A percentile compares a stretch with the other conserved stretches of the same genome.
Conservation (phyloP, 306 rosid species). For the Urtica urens region DNA sequence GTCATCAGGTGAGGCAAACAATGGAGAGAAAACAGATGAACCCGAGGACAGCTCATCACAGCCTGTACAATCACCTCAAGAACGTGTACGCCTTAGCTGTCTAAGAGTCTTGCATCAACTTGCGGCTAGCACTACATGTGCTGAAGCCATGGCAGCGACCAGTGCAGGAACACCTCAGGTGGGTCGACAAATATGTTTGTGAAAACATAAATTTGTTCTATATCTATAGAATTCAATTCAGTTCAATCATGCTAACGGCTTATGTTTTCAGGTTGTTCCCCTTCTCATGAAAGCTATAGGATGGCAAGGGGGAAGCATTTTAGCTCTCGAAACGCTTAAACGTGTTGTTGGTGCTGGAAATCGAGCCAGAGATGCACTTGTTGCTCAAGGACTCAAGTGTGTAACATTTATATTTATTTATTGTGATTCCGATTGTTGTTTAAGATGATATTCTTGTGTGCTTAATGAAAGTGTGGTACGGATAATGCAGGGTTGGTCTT, state of each 20-base stretch:
- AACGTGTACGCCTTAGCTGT: slow-evolving; percentile 95
- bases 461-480: slow-evolving; percentile 9
- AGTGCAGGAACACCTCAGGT: slow-evolving; percentile 99
- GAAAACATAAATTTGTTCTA: neutral
- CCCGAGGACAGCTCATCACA: slow-evolving; percentile 49
- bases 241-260: neutral
- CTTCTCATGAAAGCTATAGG: slow-evolving; percentile 97
- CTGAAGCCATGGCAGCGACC: slow-evolving; percentile 99
- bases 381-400: slow-evolving; percentile 98
- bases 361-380: slow-evolving; percentile 99
- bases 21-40: slow-evolving; percentile 42
- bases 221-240: neutral
- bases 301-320: slow-evolving; percentile 98
- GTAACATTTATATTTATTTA: slow-evolving; percentile 14
- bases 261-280: slow-evolving; percentile 75
- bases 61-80: slow-evolving; percentile 81
- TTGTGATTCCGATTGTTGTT: neutral
- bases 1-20: slow-evolving; percentile 61
- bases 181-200: too few species aligned
- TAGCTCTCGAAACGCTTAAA: slow-evolving; percentile 94
- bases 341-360: slow-evolving; percentile 99
- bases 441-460: slow-evolving; percentile 2
- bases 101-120: slow-evolving; percentile 95
- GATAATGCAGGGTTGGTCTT: slow-evolving; percentile 81
- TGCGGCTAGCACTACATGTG: slow-evolving; percentile 95